Evolutionary conservation across 2,329 filamentous ascomycete genomes (phyloP).

Genomic region (Penicillium paneum): DNA sequence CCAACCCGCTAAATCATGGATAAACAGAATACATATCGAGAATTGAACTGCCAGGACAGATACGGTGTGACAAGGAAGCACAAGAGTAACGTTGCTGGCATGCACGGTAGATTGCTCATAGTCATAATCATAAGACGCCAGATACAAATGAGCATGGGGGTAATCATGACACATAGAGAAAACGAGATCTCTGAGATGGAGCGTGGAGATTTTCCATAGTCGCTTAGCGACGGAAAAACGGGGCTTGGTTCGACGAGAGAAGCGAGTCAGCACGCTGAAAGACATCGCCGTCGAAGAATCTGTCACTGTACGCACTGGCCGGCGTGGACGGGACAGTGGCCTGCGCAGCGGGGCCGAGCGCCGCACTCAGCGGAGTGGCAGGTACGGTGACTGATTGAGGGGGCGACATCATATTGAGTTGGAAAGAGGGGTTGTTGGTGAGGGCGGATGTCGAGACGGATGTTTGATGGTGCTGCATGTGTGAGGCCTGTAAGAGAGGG

Average conservation of each 20-base stretch:
- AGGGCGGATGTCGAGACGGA: conserved; percentile 29
- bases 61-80: background rate
- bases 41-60: background rate
- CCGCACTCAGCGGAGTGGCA: conserved; percentile 84
- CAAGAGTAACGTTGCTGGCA: background rate
- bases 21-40: background rate
- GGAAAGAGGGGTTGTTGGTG: conserved; percentile 19
- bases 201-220: conserved; percentile 17
- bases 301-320: conserved; percentile 48
- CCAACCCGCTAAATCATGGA: conserved; percentile 1
- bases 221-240: conserved; percentile 40
- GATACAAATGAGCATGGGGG: background rate
- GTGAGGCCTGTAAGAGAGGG: conserved; percentile 34
- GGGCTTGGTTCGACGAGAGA: conserved; percentile 43
- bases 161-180: conserved; percentile 2
- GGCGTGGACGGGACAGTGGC: conserved; percentile 72
- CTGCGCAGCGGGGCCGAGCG: conserved; percentile 83
- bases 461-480: conserved; percentile 29
- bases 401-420: conserved; percentile 31
- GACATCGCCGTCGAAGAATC: conserved; percentile 49
- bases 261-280: conserved; percentile 50
- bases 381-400: conserved; percentile 61
- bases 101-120: background rate
- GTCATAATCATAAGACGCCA: conserved; percentile 16
- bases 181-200: background rate